These are phyloP conservation scores for Cladobotryum protrusum DNA, from an alignment of 2,329 filamentous ascomycete species.

Conservation along the genomic window DNA sequence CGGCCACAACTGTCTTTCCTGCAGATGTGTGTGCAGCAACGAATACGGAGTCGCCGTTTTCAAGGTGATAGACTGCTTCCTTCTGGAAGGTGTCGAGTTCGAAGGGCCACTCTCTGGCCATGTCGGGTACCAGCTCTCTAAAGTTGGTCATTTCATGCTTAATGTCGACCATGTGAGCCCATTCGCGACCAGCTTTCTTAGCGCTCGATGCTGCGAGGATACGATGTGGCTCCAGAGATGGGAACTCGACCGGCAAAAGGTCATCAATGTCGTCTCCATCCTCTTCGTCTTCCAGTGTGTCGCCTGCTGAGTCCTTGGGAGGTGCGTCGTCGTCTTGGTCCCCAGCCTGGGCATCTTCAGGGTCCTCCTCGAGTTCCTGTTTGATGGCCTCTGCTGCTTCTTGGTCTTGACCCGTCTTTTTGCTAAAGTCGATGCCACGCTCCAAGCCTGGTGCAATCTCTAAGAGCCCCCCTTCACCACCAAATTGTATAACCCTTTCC, in stretches of 20 bases:
- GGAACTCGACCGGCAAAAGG: slow-evolving; percentile 86
- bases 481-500: slow-evolving; percentile 81
- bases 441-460: slow-evolving; percentile 76
- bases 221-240: slow-evolving; percentile 79
- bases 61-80: slow-evolving; percentile 94
- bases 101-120: slow-evolving; percentile 94
- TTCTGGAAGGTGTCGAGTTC: slow-evolving; percentile 98
- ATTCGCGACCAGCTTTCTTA: slow-evolving; percentile 74
- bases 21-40: slow-evolving; percentile 97
- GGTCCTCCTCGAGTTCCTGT: slow-evolving; percentile 49
- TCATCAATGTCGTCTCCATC: slow-evolving; percentile 69
- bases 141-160: slow-evolving; percentile 94
- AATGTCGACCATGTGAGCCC: slow-evolving; percentile 98
- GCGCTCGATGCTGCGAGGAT: slow-evolving; percentile 64
- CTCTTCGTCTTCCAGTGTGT: slow-evolving; percentile 31
- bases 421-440: slow-evolving; percentile 67
- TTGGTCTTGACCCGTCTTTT: slow-evolving; percentile 51
- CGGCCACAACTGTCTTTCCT: slow-evolving; percentile 95
- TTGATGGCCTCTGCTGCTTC: slow-evolving; percentile 66
- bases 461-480: slow-evolving; percentile 68
- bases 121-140: slow-evolving; percentile 84
- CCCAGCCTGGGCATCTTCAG: slow-evolving; percentile 32
- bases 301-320: slow-evolving; percentile 18
- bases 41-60: slow-evolving; percentile 94
- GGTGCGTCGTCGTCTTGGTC: slow-evolving; percentile 25